Percentiles rank a stretch among this genome's conserved stretches.
phyloP scores from a whole-genome alignment of 176 grass and related monocot genomes.

The Oryza officinalis region DNA sequence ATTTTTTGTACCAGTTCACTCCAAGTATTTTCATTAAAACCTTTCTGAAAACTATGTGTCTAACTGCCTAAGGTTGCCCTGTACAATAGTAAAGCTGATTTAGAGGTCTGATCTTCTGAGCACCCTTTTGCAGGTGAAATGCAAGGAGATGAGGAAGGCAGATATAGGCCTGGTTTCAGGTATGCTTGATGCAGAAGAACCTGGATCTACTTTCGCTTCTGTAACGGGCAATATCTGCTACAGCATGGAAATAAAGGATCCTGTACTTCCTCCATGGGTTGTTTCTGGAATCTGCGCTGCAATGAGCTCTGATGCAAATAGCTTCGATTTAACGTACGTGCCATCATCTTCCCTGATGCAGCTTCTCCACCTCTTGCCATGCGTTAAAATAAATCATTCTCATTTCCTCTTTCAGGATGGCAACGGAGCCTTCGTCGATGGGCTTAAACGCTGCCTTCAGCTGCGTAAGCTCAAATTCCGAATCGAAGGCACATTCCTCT shows the following conservation, averaged over 20 bases:
- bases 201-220: conserved; percentile 21
- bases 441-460: conserved; percentile 65
- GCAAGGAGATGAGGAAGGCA: conserved; percentile 88
- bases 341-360: not conserved
- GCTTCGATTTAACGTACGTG: conserved; percentile 63
- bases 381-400: not conserved
- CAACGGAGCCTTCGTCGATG: conserved; percentile 43
- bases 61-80: not conserved
- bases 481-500: not conserved
- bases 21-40: not conserved
- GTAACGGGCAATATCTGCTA: conserved; percentile 55
- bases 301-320: conserved; percentile 48
- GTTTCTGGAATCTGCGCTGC: conserved; percentile 61
- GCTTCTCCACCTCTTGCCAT: not conserved
- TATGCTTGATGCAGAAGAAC: conserved; percentile 35
- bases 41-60: not conserved
- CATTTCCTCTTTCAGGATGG: conserved; percentile 40
- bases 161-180: conserved; percentile 41
- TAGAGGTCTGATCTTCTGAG: not conserved
- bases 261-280: conserved; percentile 69
- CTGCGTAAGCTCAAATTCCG: conserved; percentile 14
- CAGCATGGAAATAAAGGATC: conserved; percentile 80
- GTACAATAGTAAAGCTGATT: no score
- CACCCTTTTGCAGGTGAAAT: conserved; percentile 57
- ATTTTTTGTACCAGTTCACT: not conserved